phyloP scores from a whole-genome alignment of 306 rosid genomes.

The Oemleria cerasiformis region DNA sequence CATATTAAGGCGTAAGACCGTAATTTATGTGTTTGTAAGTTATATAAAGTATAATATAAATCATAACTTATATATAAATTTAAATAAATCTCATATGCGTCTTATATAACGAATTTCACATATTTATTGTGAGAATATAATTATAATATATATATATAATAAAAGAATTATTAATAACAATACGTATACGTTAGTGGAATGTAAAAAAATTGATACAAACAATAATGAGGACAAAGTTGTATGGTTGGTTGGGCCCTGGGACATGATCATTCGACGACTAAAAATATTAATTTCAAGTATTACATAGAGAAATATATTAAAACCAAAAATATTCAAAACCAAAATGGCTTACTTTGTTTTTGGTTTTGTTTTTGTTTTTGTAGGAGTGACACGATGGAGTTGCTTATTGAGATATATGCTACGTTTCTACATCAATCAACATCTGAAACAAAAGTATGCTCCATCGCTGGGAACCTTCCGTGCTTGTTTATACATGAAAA shows the following conservation, averaged over 20 bases:
- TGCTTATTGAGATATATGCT: not conserved
- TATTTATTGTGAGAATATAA: not conserved
- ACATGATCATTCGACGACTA: not conserved
- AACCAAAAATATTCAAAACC: too few relatives aligned
- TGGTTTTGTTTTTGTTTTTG: too few relatives aligned
- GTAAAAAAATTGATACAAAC: too few relatives aligned
- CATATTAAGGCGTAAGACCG: too few relatives aligned
- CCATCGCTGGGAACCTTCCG: not conserved
- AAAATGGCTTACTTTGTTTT: not conserved
- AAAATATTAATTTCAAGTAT: too few relatives aligned
- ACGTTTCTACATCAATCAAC: constrained; percentile 11
- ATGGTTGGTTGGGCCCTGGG: not conserved
- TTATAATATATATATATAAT: too few relatives aligned
- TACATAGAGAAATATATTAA: too few relatives aligned
- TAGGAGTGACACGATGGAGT: not conserved
- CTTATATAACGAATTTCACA: not conserved
- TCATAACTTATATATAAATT: too few relatives aligned
- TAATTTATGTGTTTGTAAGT: too few relatives aligned
- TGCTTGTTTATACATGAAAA: not conserved
- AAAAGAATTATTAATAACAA: too few relatives aligned
- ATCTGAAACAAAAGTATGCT: not conserved
- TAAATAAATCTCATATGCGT: not conserved
- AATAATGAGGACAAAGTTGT: not conserved
- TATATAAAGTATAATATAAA: too few relatives aligned
- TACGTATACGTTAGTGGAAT: too few relatives aligned